Evolutionary conservation across 2,329 filamentous ascomycete species (phyloP).

Genomic region (Botrytis galanthina): DNA sequence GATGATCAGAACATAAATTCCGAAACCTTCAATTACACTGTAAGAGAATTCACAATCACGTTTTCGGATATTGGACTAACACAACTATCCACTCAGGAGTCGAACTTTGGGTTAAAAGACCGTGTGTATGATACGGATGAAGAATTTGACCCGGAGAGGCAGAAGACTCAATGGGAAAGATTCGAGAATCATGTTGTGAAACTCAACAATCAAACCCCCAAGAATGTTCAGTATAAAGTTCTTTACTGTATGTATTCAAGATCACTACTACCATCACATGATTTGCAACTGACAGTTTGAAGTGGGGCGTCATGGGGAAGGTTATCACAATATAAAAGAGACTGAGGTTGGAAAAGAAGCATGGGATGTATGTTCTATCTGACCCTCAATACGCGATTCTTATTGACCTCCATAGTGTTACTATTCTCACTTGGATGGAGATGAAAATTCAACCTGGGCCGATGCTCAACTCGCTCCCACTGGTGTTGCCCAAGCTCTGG

Average conservation of each 20-base stretch:
- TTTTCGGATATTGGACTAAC: conserved; percentile 2
- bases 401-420: conserved; percentile 49
- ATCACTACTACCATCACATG: conserved; percentile 6
- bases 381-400: not conserved
- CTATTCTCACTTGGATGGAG: conserved; percentile 63
- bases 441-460: conserved; percentile 59
- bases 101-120: conserved; percentile 66
- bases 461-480: conserved; percentile 60
- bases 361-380: conserved; percentile 58
- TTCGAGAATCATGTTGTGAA: conserved; percentile 56
- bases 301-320: conserved; percentile 68
- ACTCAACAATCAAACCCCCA: conserved; percentile 49
- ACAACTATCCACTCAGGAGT: conserved; percentile 44
- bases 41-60: conserved; percentile 60
- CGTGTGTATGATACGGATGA: conserved; percentile 55
- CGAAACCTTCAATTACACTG: conserved; percentile 59
- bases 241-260: conserved; percentile 47
- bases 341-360: conserved; percentile 64
- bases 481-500: conserved; percentile 56
- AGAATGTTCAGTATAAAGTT: conserved; percentile 59
- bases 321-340: conserved; percentile 63
- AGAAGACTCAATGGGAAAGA: conserved; percentile 60
- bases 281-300: conserved; percentile 21
- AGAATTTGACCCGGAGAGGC: conserved; percentile 42
- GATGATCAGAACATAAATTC: conserved; percentile 58